Evolutionary conservation across 1,139 yeast species (phyloP), one percentile per base, ranked within the genome.

Genomic region (Debaryomyces coudertii): DNA sequence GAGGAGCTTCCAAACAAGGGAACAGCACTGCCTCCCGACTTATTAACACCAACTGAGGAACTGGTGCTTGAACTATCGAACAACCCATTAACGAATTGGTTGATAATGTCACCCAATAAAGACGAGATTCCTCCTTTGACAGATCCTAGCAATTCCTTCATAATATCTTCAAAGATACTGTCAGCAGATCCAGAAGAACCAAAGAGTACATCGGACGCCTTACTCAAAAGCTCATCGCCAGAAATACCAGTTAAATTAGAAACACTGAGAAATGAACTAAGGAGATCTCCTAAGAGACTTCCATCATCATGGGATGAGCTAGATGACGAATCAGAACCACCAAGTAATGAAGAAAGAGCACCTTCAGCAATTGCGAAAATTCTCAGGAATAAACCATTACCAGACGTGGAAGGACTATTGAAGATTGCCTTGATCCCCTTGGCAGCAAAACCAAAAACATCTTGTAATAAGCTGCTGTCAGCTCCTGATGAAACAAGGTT

Each of bases 241-340:
- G 50, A 35, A 9, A 54, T 36, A 36, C 53, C 44, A 24, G 57
- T 42, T 11, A 57, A 46, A 42, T 49, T 45, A 7, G 47, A 36
- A 7, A 54, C 52, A 36, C 59, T 58, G 39, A 58, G 54, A 33
- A 59, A 50, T 11, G 52, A 48, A 38, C 50, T 55, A 38, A 65
- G 53, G 41, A 63, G 50, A 45, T 58, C 62, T 42, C 53, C 58
- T 36, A 63, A 52, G 24, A 64, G 45, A 25, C 61, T 52, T 11
- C 58, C 53, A 3, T 51, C 46, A 11, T 54, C 40, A 7, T 58
- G 44, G 15, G 42, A 25, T n/a, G 43, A 28, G 3, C 31, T 15
- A 25, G 36, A 41, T 25, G 28, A 29, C 6, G 36, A 20, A 20
- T 5, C 22, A 5, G 42, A 39, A 8, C 33, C 33, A 8, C 50